A percentile compares a stretch with the other conserved stretches of the same genome.
These are phyloP conservation scores for Nicotiana sylvestris DNA, from an alignment of 257 asterid species.

Conservation along the genomic window DNA sequence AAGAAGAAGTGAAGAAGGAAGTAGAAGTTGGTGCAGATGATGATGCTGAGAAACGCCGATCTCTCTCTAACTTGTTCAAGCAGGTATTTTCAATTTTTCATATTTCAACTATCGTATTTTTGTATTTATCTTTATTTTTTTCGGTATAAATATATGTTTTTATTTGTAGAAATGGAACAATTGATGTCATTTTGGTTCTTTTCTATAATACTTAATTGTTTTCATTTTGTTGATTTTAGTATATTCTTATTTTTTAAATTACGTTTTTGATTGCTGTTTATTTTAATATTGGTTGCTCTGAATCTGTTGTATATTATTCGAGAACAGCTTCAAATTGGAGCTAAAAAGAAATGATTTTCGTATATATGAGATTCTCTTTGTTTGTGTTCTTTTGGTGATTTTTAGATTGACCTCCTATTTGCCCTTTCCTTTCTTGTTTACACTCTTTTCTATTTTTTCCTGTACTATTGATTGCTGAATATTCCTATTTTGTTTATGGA, in stretches of 20 bases:
- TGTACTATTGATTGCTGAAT: not conserved
- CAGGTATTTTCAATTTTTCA: slow-evolving; percentile 27
- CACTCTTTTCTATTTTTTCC: not conserved
- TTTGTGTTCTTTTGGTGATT: not conserved
- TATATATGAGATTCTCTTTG: not conserved
- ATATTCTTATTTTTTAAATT: not conserved
- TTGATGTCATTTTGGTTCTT: too few species aligned
- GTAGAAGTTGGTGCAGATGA: not conserved
- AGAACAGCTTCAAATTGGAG: not conserved
- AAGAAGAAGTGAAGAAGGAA: slow-evolving; percentile 18
- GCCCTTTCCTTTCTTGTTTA: not conserved
- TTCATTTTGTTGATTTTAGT: not conserved
- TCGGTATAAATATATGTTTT: not conserved
- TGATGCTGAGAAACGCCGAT: slow-evolving; percentile 32
- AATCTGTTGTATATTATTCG: not conserved
- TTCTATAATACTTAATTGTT: not conserved
- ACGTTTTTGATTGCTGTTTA: not conserved
- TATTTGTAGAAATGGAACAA: not conserved
- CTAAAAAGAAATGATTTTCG: too few species aligned
- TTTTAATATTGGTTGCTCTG: not conserved
- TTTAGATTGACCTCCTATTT: not conserved
- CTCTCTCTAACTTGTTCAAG: slow-evolving; percentile 42
- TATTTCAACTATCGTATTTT: not conserved
- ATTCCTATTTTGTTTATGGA: not conserved
- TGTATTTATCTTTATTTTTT: not conserved